Evolutionary conservation across 306 rosid genomes (phyloP).

Genomic region (Pachyrhizus erosus): DNA sequence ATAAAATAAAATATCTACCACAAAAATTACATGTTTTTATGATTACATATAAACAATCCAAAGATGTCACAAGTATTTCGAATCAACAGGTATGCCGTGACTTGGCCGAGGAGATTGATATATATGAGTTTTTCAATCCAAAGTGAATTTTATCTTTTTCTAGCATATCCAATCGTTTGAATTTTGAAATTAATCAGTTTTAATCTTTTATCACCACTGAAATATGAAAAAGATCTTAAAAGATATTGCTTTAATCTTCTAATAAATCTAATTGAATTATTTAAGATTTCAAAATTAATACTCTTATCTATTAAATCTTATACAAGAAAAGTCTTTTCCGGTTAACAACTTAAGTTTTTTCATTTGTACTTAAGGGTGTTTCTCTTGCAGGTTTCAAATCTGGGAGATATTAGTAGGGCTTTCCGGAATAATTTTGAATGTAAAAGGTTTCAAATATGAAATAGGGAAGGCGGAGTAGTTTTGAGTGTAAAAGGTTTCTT

Average conservation of each 20-base stretch:
- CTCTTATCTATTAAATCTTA: neutral
- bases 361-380: too few relatives aligned
- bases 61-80: conserved; percentile 73
- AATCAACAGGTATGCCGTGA: conserved; percentile 89
- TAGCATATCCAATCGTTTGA: neutral
- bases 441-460: too few relatives aligned
- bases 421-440: too few relatives aligned
- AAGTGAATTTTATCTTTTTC: neutral
- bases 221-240: neutral
- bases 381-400: too few relatives aligned
- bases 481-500: too few relatives aligned
- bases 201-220: neutral
- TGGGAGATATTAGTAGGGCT: too few relatives aligned
- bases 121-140: neutral
- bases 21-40: neutral
- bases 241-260: neutral
- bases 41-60: too few relatives aligned
- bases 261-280: neutral
- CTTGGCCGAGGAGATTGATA: conserved; percentile 78
- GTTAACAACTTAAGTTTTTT: too few relatives aligned
- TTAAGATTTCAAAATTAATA: neutral
- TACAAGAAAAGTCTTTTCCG: too few relatives aligned
- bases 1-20: neutral
- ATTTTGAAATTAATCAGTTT: neutral
- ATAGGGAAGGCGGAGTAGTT: too few relatives aligned